Base-by-base conservation (phyloP, 164 flowering plant genomes). In the Tetrastigma voinierianum region DNA sequence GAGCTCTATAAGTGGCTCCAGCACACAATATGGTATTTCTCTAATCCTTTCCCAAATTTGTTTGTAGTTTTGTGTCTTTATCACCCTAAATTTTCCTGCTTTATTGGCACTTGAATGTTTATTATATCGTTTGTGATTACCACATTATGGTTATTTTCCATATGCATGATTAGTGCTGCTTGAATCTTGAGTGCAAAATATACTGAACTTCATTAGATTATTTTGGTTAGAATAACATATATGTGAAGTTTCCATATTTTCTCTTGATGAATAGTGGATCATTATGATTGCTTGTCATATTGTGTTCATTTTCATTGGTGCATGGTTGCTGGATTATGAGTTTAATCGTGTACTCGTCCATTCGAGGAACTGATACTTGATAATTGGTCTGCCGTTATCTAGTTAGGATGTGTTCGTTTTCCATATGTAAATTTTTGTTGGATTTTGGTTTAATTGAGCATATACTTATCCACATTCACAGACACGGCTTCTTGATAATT, bases 1-100 rank as follows among this genome's bases (percentile, higher is more conserved):
- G 46, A 63, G 68, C 74, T 67, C 84, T 64, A n/a, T 46, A 13
- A 83, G 80, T 78, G 77, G 75, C 46, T 66, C 73, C 59, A 76
- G 80, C 77, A 64, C 80, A 13, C 78, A 66, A 64, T 58, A 75
- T 61, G 84, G 84, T 83, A 81, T 6, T 67, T 70, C 32, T 46
- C 14, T 54, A 21, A 47, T 25, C 51, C 45, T 51, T 58, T 18
- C 20, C 21, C 48, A 59, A 59, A 19, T 12, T 45, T 32, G 40
- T 32, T 32, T 3, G 40, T 32, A 32, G 40, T 32, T 46, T 24
- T 65, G 64, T 65, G 62, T 6, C 61, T 13, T 46, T 45, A 21
- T 51, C 13, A 51, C 24, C 32, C 19, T 60, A 21, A 20, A 9
- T 13, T 17, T 40, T 20, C 20, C 2, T 16, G 46, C 18, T 45